Evolutionary conservation across 768 basidiomycete species (phyloP).

Genomic region (Cystofilobasidium macerans): DNA sequence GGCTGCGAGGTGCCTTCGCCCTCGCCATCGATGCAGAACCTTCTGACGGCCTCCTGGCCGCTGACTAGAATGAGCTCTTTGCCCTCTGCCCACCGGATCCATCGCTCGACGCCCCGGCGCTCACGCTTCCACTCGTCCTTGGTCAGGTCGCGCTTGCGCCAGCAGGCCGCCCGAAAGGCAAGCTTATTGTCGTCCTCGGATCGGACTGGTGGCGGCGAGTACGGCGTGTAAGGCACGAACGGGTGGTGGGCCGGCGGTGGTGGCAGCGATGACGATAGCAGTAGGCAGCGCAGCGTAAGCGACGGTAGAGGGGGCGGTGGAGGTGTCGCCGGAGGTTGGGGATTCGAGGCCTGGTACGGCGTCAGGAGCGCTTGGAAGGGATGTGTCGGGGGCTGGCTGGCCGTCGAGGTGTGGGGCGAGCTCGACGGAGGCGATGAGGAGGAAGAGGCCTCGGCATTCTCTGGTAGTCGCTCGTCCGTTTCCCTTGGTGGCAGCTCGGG

Average conservation of each 20-base stretch:
- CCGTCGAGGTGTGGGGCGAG: no score
- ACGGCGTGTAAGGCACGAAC: conserved; percentile 7
- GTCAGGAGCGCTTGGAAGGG: conserved; percentile 44
- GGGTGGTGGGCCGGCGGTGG: not conserved
- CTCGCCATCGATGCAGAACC: conserved; percentile 8
- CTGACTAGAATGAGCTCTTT: conserved; percentile 19
- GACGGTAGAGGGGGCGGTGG: conserved; percentile 31
- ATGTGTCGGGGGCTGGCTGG: conserved; percentile 32
- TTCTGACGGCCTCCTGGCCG: conserved; percentile 10
- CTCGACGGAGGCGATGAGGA: not conserved
- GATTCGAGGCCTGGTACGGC: conserved; percentile 13
- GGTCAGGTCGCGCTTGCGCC: conserved; percentile 18
- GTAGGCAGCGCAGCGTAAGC: conserved; percentile 48
- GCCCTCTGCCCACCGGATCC: conserved; percentile 19
- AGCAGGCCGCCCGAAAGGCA: conserved; percentile 10
- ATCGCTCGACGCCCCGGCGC: conserved; percentile 12
- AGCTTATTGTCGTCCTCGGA: not conserved
- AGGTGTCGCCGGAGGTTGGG: conserved; percentile 5
- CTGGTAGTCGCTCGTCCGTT: no score
- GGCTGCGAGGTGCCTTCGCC: not conserved
- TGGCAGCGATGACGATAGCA: conserved; percentile 20
- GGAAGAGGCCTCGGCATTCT: no score
- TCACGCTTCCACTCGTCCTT: conserved; percentile 17
- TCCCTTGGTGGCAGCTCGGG: no score
- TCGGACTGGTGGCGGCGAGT: conserved; percentile 3